Evolutionary conservation across 176 grass and related monocot genomes (phyloP).

Genomic region (Poa pratensis): DNA sequence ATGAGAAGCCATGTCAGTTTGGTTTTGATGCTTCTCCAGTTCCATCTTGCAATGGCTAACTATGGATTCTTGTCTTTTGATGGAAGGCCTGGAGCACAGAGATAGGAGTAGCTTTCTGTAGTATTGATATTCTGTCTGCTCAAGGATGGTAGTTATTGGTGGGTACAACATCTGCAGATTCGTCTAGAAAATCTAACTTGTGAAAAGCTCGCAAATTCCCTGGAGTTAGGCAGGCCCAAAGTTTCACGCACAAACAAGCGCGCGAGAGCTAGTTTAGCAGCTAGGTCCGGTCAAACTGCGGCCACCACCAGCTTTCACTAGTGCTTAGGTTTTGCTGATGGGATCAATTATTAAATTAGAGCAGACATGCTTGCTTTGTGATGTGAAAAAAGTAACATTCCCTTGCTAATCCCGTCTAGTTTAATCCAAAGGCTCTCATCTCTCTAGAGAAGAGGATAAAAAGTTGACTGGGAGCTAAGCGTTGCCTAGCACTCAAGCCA

Average conservation of each 20-base stretch:
- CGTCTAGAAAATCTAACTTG: slow-evolving; percentile 61
- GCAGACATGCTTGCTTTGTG: slow-evolving; percentile 54
- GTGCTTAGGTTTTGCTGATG: slow-evolving; percentile 35
- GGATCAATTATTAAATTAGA: slow-evolving; percentile 51
- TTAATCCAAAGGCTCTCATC: slow-evolving; percentile 55
- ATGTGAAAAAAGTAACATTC: slow-evolving; percentile 46
- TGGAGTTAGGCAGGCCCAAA: slow-evolving; percentile 59
- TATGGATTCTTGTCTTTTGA: slow-evolving; percentile 49
- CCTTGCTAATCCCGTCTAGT: slow-evolving; percentile 42
- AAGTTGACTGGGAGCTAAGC: slow-evolving; percentile 55
- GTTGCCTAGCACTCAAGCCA: slow-evolving; percentile 44
- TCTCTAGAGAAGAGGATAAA: slow-evolving; percentile 46
- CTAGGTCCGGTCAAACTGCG: slow-evolving; percentile 51
- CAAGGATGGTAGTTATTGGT: slow-evolving; percentile 46
- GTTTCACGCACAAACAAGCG: slow-evolving; percentile 38
- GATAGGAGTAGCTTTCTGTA: slow-evolving; percentile 24
- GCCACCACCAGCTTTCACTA: slow-evolving; percentile 39
- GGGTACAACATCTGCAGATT: slow-evolving; percentile 60
- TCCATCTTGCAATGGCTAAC: slow-evolving; percentile 33
- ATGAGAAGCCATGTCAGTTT: neutral
- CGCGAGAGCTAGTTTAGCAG: neutral
- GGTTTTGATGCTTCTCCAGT: neutral
- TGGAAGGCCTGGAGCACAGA: slow-evolving; percentile 37
- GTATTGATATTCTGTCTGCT: slow-evolving; percentile 27
- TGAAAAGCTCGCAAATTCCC: slow-evolving; percentile 54